A percentile compares a stretch with the other conserved stretches of the same genome.
Evolutionary conservation across 2,329 filamentous ascomycete genomes (phyloP).

Genomic region (Harringtonia lauricola): DNA sequence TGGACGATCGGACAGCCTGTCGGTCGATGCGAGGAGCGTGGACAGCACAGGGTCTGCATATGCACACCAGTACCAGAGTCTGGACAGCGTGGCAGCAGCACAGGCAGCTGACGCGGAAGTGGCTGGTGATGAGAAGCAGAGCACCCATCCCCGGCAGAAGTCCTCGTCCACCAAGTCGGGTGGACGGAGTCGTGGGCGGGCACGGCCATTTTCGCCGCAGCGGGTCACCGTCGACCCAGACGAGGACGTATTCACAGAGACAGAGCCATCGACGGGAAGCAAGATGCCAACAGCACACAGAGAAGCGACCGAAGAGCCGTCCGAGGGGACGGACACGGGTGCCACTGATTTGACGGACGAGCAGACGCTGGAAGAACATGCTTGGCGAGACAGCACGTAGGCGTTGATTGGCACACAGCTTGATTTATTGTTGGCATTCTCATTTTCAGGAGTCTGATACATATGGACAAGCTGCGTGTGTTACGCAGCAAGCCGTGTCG

Average conservation of each 20-base stretch:
- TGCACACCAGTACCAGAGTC: slow-evolving; percentile 37
- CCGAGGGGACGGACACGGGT: too few species aligned
- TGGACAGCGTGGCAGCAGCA: slow-evolving; percentile 30
- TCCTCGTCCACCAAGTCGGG: neutral
- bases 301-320: too few species aligned
- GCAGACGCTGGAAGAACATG: too few species aligned
- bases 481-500: too few species aligned
- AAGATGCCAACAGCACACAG: too few species aligned
- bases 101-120: slow-evolving; percentile 1
- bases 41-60: slow-evolving; percentile 26
- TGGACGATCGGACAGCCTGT: slow-evolving; percentile 42
- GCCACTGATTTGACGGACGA: too few species aligned
- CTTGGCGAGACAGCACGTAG: too few species aligned
- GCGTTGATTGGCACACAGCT: too few species aligned
- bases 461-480: too few species aligned
- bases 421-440: too few species aligned
- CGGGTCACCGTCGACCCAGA: slow-evolving; percentile 24
- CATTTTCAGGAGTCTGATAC: too few species aligned
- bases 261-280: neutral
- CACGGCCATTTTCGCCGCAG: slow-evolving; percentile 50
- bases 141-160: slow-evolving; percentile 18
- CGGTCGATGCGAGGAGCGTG: slow-evolving; percentile 36
- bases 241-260: slow-evolving; percentile 14
- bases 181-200: slow-evolving; percentile 27
- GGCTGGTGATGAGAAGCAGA: slow-evolving; percentile 16